A percentile compares a stretch with the other conserved stretches of the same genome.
These are phyloP conservation scores for Stropharia rugosoannulata DNA, from an alignment of 768 basidiomycete species.

Conservation along the genomic window DNA sequence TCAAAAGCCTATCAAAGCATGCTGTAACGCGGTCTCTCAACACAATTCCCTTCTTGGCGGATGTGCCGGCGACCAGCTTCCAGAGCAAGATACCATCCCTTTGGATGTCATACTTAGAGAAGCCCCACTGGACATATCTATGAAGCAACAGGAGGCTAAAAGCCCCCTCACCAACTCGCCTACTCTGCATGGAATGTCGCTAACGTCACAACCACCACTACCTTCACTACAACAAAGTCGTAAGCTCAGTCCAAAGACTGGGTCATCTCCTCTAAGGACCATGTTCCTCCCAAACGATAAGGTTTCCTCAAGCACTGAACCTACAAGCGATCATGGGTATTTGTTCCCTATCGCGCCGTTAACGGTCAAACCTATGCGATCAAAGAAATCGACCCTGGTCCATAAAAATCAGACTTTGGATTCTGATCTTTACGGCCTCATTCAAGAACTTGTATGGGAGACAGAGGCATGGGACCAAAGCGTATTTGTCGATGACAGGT, in stretches of 20 bases:
- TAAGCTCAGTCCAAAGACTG: slow-evolving; percentile 36
- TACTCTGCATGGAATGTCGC: neutral
- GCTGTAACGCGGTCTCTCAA: too few species aligned
- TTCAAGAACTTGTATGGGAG: slow-evolving; percentile 49
- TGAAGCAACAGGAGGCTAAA: neutral
- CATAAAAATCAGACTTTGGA: slow-evolving; percentile 15
- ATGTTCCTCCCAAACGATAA: slow-evolving; percentile 31
- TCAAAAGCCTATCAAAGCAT: too few species aligned
- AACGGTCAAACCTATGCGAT: neutral
- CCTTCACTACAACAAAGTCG: slow-evolving; percentile 6
- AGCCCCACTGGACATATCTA: too few species aligned
- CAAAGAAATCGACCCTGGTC: neutral
- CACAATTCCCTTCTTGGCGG: too few species aligned
- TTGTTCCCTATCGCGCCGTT: neutral
- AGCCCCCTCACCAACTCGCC: neutral
- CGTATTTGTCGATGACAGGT: slow-evolving; percentile 46
- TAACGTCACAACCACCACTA: neutral
- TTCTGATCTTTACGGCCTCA: slow-evolving; percentile 33
- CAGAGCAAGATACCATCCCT: too few species aligned
- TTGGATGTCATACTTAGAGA: too few species aligned
- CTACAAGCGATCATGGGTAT: neutral
- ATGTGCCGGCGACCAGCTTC: too few species aligned
- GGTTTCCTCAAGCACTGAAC: neutral
- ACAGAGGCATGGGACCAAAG: slow-evolving; percentile 50
- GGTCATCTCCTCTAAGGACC: slow-evolving; percentile 46